phyloP scores from a whole-genome alignment of 2,329 filamentous ascomycete species.

The Apiospora rasikravindrae region DNA sequence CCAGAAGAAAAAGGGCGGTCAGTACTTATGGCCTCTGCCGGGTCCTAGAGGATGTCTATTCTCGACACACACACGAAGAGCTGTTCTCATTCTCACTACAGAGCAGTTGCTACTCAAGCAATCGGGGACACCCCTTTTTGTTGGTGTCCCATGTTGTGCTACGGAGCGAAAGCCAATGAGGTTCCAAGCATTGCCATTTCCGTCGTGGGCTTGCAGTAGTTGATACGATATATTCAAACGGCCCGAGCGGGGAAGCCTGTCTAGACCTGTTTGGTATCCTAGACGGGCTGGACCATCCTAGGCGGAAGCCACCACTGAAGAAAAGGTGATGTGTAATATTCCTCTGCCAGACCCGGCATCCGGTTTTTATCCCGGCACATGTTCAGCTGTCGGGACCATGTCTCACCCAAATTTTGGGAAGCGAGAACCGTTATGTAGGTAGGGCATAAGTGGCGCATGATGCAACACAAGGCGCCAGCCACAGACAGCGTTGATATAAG shows the following conservation, averaged over 20 bases:
- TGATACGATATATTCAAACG: not conserved
- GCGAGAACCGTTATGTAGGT: not conserved
- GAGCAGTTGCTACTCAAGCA: not conserved
- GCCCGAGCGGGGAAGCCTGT: not conserved
- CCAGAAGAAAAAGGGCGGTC: not conserved
- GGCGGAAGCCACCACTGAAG: not conserved
- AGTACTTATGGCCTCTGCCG: not conserved
- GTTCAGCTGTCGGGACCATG: not conserved
- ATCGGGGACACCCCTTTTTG: not conserved
- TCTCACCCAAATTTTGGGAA: not conserved
- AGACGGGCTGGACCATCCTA: no score
- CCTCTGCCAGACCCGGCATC: not conserved
- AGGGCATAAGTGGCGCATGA: not conserved
- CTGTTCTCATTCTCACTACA: not conserved
- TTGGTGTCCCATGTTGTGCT: not conserved
- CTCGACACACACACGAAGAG: not conserved
- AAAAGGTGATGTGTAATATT: not conserved
- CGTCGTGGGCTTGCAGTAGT: conserved; percentile 3
- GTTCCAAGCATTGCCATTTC: not conserved
- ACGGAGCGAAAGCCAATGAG: not conserved
- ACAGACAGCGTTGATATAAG: not conserved
- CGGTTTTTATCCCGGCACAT: not conserved
- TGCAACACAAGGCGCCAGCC: not conserved
- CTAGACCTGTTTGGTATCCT: not conserved
- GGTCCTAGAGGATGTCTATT: not conserved